Evolutionary conservation across 352 stramenopile genomes (phyloP), one percentile per base, ranked within the genome.

Genomic region (Globisporangium lucens): DNA sequence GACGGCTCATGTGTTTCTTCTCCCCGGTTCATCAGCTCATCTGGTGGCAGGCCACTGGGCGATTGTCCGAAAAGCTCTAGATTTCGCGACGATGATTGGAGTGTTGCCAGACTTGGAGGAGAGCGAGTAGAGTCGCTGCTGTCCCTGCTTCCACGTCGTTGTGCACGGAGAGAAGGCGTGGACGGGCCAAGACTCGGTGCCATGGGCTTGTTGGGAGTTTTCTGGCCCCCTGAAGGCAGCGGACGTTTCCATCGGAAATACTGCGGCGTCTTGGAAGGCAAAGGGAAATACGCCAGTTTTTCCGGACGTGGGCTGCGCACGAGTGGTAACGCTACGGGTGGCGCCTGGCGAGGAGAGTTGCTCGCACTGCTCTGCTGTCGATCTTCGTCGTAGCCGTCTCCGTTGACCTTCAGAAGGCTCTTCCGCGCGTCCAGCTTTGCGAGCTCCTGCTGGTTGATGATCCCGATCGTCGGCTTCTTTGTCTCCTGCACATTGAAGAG

Each of bases 191-290:
- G 2, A 47, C 52, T 63, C 12, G 62, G 53, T 0, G 41, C 43
- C 10, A 15, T 13, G 3, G 63, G 63, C 13, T 73, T 70, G 47
- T 51, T 67, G 27, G 55, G 66, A 0, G 46, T 64, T 49, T 60
- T 75, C 4, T 65, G 22, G 17, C 43, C 22, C 13, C 52, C 58
- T 2, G 56, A 57, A 30, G 46, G 29, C 33, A 57, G 46, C 10
- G 79, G 70, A 3, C 68, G 75, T 36, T 86, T 89, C 83, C 79
- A 91, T 22, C 80, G 76, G 61, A 89, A 91, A 65, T 91, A 91
- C 58, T 80, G 71, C 0, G 81, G 83, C 0, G 81, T 89, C 33
- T 80, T 77, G 6, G 79, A 75, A 10, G 83, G 80, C 1, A 58
- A 74, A 10, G 76, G 67, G 1, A 79, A 52, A 67, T 87, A 89